Conservation (phyloP, 2,329 filamentous ascomycete species). For the Neophaeococcomyces mojaviensis region DNA sequence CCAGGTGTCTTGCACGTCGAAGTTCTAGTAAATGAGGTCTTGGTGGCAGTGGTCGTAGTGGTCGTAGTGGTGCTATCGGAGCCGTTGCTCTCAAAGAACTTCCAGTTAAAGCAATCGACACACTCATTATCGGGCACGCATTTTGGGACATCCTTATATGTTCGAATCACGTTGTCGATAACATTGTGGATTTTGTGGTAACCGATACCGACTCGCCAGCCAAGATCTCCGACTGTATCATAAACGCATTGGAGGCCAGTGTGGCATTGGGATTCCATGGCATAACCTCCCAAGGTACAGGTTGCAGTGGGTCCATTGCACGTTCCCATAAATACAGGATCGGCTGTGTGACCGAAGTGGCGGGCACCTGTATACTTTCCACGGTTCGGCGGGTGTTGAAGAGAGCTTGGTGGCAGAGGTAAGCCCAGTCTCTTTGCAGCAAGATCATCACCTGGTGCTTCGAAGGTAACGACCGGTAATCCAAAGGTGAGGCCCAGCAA, state of each 20-base stretch:
- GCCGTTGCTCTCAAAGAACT: constrained; percentile 87
- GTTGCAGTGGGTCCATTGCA: constrained; percentile 85
- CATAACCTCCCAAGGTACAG: constrained; percentile 87
- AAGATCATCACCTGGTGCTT: constrained; percentile 85
- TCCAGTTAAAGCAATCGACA: constrained; percentile 86
- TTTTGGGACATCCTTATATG: constrained; percentile 71
- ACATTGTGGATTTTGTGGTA: constrained; percentile 86
- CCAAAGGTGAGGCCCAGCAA: constrained; percentile 87
- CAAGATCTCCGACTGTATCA: constrained; percentile 83
- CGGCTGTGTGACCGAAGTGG: constrained; percentile 92
- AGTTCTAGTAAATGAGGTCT: constrained; percentile 63
- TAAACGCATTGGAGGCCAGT: constrained; percentile 82
- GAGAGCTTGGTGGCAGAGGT: constrained; percentile 69
- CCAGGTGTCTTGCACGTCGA: constrained; percentile 85
- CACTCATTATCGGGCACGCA: constrained; percentile 73
- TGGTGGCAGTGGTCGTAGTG: constrained; percentile 51
- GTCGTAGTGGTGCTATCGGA: constrained; percentile 64
- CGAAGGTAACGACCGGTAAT: constrained; percentile 81
- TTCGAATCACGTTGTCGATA: constrained; percentile 77
- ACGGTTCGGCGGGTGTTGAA: constrained; percentile 49
- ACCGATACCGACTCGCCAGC: constrained; percentile 83
- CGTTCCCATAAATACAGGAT: constrained; percentile 87
- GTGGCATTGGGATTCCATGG: constrained; percentile 88
- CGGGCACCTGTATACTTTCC: constrained; percentile 68
- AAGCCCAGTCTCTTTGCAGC: constrained; percentile 78